phyloP scores from a whole-genome alignment of 2,329 filamentous ascomycete genomes.

The Penicillium sp. region DNA sequence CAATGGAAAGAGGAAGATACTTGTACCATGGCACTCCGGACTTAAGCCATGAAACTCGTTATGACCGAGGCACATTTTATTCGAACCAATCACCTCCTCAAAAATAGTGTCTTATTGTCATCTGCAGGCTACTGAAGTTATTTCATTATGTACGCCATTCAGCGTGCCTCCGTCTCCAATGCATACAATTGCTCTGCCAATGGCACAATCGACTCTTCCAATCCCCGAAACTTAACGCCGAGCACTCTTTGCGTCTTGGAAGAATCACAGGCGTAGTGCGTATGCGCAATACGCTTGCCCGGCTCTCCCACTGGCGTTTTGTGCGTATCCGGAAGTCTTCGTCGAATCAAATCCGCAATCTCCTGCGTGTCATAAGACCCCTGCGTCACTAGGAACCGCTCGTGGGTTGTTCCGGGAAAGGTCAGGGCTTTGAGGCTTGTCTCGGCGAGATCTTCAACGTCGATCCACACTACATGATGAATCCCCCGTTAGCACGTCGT shows the following conservation, averaged over 20 bases:
- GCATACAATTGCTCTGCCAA: conserved; percentile 29
- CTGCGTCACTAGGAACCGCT: conserved; percentile 33
- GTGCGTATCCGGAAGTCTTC: conserved; percentile 17
- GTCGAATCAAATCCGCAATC: conserved; percentile 34
- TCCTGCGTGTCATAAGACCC: conserved; percentile 36
- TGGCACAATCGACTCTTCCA: conserved; percentile 27
- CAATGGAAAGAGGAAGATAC: too few species aligned
- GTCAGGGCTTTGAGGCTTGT: conserved; percentile 23
- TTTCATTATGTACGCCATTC: not conserved
- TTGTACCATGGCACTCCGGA: not conserved
- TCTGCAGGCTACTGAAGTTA: not conserved
- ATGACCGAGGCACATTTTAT: not conserved
- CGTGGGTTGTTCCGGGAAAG: conserved; percentile 18
- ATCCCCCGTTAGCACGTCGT: not conserved
- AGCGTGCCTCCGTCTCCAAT: conserved; percentile 19
- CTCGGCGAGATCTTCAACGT: conserved; percentile 29
- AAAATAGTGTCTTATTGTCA: not conserved
- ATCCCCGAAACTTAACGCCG: conserved; percentile 44
- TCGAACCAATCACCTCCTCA: not conserved
- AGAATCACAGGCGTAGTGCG: conserved; percentile 52
- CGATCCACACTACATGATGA: conserved; percentile 25
- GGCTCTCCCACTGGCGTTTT: conserved; percentile 30
- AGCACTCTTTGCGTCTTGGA: conserved; percentile 51
- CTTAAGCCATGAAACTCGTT: not conserved
- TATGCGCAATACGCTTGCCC: conserved; percentile 28